Conservation (phyloP, 2,329 filamentous ascomycete genomes). For the Clonostachys byssicola region DNA sequence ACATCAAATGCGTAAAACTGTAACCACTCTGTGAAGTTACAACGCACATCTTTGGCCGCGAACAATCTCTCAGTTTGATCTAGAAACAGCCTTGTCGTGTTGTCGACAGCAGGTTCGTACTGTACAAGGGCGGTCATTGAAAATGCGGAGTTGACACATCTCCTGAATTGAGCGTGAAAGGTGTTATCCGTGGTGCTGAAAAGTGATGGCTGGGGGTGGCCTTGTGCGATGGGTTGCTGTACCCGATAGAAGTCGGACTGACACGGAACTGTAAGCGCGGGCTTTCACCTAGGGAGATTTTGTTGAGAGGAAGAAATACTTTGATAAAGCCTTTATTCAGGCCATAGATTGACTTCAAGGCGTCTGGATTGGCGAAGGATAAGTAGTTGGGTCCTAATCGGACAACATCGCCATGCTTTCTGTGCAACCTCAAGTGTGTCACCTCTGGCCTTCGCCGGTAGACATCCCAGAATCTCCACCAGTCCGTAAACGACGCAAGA, state of each 20-base stretch:
- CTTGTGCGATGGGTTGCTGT: conserved; percentile 68
- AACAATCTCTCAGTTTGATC: conserved; percentile 17
- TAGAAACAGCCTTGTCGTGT: conserved; percentile 37
- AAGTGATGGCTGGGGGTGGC: conserved; percentile 65
- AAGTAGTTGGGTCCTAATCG: conserved; percentile 70
- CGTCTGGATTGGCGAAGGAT: conserved; percentile 70
- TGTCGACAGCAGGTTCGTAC: conserved; percentile 44
- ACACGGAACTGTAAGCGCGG: neutral
- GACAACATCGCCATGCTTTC: conserved; percentile 69
- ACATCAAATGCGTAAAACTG: conserved; percentile 83
- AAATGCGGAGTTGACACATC: conserved; percentile 37
- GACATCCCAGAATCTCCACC: conserved; percentile 72
- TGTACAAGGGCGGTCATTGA: conserved; percentile 40
- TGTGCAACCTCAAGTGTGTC: conserved; percentile 34
- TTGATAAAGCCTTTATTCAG: conserved; percentile 79
- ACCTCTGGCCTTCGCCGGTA: conserved; percentile 57
- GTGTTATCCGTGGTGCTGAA: conserved; percentile 74
- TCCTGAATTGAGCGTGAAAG: conserved; percentile 43
- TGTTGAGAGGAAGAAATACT: conserved; percentile 32
- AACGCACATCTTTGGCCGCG: conserved; percentile 8
- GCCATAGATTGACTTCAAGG: conserved; percentile 74
- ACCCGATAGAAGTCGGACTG: conserved; percentile 79
- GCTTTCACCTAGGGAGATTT: neutral
- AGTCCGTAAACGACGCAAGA: conserved; percentile 59
- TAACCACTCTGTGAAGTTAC: conserved; percentile 53